Base-by-base conservation (phyloP, 2,329 filamentous ascomycete species). In the Fusarium sp. region DNA sequence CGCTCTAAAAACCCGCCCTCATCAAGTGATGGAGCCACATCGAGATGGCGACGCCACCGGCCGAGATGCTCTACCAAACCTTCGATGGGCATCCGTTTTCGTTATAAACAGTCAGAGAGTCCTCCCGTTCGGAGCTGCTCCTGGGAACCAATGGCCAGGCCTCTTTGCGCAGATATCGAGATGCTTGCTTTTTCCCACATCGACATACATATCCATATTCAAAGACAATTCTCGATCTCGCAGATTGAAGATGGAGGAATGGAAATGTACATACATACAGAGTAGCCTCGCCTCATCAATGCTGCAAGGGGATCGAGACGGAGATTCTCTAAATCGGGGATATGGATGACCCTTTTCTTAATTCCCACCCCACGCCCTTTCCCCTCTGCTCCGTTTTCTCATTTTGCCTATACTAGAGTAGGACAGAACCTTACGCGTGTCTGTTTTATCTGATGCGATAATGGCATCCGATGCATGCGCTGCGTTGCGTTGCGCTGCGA, bases 21-120 rank as follows among this genome's bases (percentile, higher is more conserved):
- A 58, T 31, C 31, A 31, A 66, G 64, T 75, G 69, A 73, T 51
- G 54, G 48, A 54, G n/a, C 56, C 58, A 59, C 58, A 76, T 77
- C 75, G 69, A 74, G 73, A 77, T 77, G 64, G 51, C 56, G 61
- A 71, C 70, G 73, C 75, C 75, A 75, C 69, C 55, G 39, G 55
- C 58, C 49, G 59, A 74, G 72, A 75, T 78, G 69, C 70, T 74
- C 63, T 63, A 47, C 74, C 63, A 72, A 70, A 70, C 56, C 62
- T 60, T 68, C 72, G 75, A 78, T 75, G 72, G 41, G 57, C 60
- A 13, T 67, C 45, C n/a, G 60, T 62, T 62, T 51, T 75, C 33
- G 49, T 52, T 58, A 20, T 48, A 31, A 39, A 38, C 24, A 59
- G 35, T 47, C 39, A 24, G 15, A 20, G 31, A 59, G 39, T 22